Base-by-base conservation (phyloP, 2,329 filamentous ascomycete species). In the Nectriaceae sp. region DNA sequence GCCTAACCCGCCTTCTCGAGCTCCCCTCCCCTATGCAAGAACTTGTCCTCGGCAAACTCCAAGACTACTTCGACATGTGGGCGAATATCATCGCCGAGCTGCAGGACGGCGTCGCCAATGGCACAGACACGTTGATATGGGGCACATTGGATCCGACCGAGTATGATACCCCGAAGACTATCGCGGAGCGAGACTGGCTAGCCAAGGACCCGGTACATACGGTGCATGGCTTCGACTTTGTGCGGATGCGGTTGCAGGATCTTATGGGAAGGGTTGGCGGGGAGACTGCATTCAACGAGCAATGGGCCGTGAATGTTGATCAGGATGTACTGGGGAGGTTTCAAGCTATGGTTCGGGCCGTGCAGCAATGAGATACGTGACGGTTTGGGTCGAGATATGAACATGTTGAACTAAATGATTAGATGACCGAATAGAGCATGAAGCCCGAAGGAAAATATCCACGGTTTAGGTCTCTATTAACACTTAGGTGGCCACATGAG, bases 1-100 rank as follows among this genome's bases (percentile, higher is more conserved):
- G 83, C 0, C 75, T 93, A 13, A 91, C 89, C 1, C 80, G 87
- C 3, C 72, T 94, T 2, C 71, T 90, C 11, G 86, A 90, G 63
- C 75, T 87, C 2, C 76, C 78, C 1, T 76, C 79, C 21, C 76
- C 77, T 1, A 70, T 81, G 62, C 79, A 80, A 51, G 75, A 80
- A 0, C 78, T 87, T 45, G 75, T 83, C 2, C 69, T 90, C 4
- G 63, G 67, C 2, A 78, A 76, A 31, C 73, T 94, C 46, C 89
- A 94, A 65, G 86, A 86, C 60, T 84, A 89, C 60, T 83, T 94
- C 60, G 77, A 78, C 1, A 79, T 91, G 71, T 94, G 89, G 89
- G 88, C 85, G 2, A 82, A 80, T 54, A 79, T 89, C 1, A 73
- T 92, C 22, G 71, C 71, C 2, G 85, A 90, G 59, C 70, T 92